These are phyloP conservation scores for Tulasnella sp. DNA, from an alignment of 768 basidiomycete species.

Conservation along the genomic window DNA sequence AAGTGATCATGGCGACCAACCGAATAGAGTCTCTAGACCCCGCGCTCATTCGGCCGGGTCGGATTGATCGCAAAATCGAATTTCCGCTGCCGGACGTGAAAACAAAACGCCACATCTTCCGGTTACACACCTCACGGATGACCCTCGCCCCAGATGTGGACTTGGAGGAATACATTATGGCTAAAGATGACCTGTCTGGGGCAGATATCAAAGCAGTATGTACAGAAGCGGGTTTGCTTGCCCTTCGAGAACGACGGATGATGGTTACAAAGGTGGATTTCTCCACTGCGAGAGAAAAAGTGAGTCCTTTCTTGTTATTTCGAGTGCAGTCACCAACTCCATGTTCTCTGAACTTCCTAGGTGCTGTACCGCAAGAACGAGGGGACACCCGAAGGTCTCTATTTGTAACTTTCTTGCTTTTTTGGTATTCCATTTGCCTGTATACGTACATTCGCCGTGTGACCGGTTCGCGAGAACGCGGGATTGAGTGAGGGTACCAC, in stretches of 20 bases:
- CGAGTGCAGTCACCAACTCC: neutral
- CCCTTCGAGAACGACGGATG: constrained; percentile 89
- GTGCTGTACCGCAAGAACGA: constrained; percentile 95
- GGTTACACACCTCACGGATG: constrained; percentile 91
- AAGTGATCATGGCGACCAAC: constrained; percentile 99
- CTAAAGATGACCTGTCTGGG: constrained; percentile 91
- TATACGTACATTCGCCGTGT: neutral
- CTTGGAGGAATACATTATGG: constrained; percentile 88
- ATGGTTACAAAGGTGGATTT: constrained; percentile 87
- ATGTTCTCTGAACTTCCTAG: constrained; percentile 28
- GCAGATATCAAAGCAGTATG: constrained; percentile 99
- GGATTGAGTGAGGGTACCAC: neutral
- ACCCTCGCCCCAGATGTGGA: constrained; percentile 78
- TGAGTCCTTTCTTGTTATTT: constrained; percentile 24
- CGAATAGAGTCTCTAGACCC: constrained; percentile 95
- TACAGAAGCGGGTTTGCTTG: constrained; percentile 94
- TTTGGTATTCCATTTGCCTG: neutral
- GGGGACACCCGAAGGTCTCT: constrained; percentile 82
- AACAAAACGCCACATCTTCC: constrained; percentile 98
- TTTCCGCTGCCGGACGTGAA: constrained; percentile 96
- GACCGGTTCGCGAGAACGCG: neutral
- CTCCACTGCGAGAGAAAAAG: constrained; percentile 86
- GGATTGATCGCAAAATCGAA: constrained; percentile 98
- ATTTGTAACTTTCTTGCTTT: constrained; percentile 39
- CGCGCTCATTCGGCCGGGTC: constrained; percentile 93